These are phyloP conservation scores for Ophiocordyceps australis DNA, from an alignment of 2,329 filamentous ascomycete species.

Conservation along the genomic window DNA sequence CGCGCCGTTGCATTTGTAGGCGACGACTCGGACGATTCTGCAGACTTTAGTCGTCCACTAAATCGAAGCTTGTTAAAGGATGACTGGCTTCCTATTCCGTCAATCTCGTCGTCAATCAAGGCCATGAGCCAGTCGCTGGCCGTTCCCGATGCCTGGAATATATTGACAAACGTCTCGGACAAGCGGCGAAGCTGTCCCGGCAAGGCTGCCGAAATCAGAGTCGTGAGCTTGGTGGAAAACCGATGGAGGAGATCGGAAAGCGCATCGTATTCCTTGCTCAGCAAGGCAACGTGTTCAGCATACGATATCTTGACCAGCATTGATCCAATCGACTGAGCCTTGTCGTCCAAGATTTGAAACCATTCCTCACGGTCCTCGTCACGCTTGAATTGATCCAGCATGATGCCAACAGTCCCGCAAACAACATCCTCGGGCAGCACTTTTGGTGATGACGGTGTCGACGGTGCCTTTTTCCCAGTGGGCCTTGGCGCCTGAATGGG, in stretches of 20 bases:
- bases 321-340: slow-evolving; percentile 60
- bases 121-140: slow-evolving; percentile 83
- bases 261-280: slow-evolving; percentile 68
- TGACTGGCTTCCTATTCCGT: slow-evolving; percentile 71
- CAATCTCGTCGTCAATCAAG: slow-evolving; percentile 91
- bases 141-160: slow-evolving; percentile 81
- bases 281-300: slow-evolving; percentile 78
- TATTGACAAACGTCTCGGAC: slow-evolving; percentile 76
- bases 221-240: slow-evolving; percentile 68
- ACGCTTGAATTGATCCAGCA: slow-evolving; percentile 59
- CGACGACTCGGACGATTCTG: slow-evolving; percentile 42
- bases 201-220: slow-evolving; percentile 65
- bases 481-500: slow-evolving; percentile 6
- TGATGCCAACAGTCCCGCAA: slow-evolving; percentile 64
- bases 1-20: slow-evolving; percentile 31
- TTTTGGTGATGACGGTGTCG: not conserved
- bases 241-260: slow-evolving; percentile 71
- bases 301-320: slow-evolving; percentile 70
- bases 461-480: slow-evolving; percentile 17
- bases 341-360: slow-evolving; percentile 66
- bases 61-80: slow-evolving; percentile 58
- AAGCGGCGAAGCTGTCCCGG: slow-evolving; percentile 63
- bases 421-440: slow-evolving; percentile 30
- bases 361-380: slow-evolving; percentile 73
- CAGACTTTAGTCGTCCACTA: slow-evolving; percentile 51